phyloP scores from a whole-genome alignment of 2,329 filamentous ascomycete species.

The Pezicula radicicola region DNA sequence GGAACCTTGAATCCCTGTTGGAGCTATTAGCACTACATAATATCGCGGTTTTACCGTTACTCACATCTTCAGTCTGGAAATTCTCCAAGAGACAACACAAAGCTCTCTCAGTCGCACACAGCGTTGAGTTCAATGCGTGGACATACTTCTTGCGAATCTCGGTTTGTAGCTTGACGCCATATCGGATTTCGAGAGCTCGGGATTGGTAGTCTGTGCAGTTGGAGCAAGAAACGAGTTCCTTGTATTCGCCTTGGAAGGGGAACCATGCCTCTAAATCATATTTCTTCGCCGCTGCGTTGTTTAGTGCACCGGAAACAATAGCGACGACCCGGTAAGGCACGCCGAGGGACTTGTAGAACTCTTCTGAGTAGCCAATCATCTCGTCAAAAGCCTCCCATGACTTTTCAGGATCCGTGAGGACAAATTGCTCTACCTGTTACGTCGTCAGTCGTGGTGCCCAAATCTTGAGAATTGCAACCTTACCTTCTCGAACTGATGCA shows the following conservation, averaged over 20 bases:
- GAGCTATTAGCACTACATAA: constrained; percentile 16
- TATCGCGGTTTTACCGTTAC: constrained; percentile 21
- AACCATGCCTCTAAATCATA: constrained; percentile 97
- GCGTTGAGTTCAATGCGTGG: constrained; percentile 85
- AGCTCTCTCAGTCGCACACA: constrained; percentile 88
- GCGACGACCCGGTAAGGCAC: constrained; percentile 89
- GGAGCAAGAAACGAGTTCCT: constrained; percentile 94
- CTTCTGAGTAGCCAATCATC: constrained; percentile 89
- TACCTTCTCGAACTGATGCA: constrained; percentile 96
- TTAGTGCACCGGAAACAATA: constrained; percentile 94
- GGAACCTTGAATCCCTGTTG: constrained; percentile 72
- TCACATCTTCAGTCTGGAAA: constrained; percentile 84
- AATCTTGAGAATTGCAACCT: constrained; percentile 13
- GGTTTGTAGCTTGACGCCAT: constrained; percentile 81
- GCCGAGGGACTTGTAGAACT: constrained; percentile 88
- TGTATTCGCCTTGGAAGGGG: constrained; percentile 95
- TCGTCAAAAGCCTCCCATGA: constrained; percentile 91
- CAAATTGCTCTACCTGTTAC: constrained; percentile 69
- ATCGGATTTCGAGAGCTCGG: constrained; percentile 88
- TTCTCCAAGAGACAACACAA: constrained; percentile 96
- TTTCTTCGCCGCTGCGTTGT: constrained; percentile 88
- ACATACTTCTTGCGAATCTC: constrained; percentile 90
- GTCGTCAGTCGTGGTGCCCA: constrained; percentile 16
- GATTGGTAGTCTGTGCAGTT: constrained; percentile 99
- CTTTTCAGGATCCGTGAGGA: constrained; percentile 80